Base-by-base conservation (phyloP, 805 yeast species). In the Candida cerambycidarum region DNA sequence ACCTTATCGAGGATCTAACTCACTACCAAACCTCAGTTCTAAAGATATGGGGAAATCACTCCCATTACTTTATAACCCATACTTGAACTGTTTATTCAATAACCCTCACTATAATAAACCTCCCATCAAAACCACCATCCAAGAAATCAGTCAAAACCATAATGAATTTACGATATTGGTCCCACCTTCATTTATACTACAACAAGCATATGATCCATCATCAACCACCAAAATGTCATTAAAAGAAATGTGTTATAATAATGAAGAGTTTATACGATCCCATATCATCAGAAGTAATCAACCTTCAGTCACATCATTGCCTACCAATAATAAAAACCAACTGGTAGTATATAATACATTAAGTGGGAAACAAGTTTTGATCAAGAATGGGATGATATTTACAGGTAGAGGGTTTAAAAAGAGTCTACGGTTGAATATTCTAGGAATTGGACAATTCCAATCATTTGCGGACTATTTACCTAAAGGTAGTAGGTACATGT, bases 71-170 rank as follows among this genome's bases (percentile, higher is more conserved):
- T 61, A 75, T 43, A 83, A 85, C 52, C 89, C 90, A 7, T 64
- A 82, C 27, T 63, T 85, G 24, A 80, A 84, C 58, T 72, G 80
- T 29, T 60, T 85, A 5, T 83, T 85, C 67, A 82, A 83, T 62
- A 80, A 83, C 51, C 83, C 85, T 0, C 57, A 58, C 34, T 54
- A 58, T 27, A 45, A 46, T 18, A 63, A 67, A 64, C 43, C 79
- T 0, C 73, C 81, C 12, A 62, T 73, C 39, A 74, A 70, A 44
- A 69, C 68, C n/a, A 64, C 78, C 6, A 68, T 80, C 28, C 56
- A 61, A 3, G 70, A 60, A 38, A 53, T 83, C 17, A 52, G 69
- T 2, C 51, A 69, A 1, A 62, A 59, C 46, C 78, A 83, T 29
- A 70, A 69, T 14, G 75, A 74, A n/a, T 80, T 73, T 56, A 69